Evolutionary conservation across 2,329 filamentous ascomycete genomes (phyloP).

Genomic region (Corynespora cassiicola): DNA sequence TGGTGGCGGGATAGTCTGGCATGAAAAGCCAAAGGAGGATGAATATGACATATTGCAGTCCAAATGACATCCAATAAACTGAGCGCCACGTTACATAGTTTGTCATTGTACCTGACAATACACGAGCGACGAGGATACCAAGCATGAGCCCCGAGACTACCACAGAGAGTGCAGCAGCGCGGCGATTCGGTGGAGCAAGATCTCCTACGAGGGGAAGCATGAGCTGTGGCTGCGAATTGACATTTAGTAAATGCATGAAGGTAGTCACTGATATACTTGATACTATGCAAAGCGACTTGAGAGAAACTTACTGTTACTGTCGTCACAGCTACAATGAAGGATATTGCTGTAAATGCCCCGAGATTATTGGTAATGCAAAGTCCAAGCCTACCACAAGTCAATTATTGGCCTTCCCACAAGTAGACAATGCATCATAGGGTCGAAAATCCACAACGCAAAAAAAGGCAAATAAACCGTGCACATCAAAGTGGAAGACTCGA

Average conservation of each 20-base stretch:
- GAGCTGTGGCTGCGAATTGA: slow-evolving; percentile 66
- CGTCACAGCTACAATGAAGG: slow-evolving; percentile 76
- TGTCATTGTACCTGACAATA: slow-evolving; percentile 77
- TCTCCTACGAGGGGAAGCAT: slow-evolving; percentile 85
- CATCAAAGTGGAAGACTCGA: too few relatives aligned
- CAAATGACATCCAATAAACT: slow-evolving; percentile 80
- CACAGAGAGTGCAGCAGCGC: slow-evolving; percentile 74
- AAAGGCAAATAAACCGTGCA: too few relatives aligned
- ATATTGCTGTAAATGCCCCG: slow-evolving; percentile 69
- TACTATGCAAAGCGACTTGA: too few relatives aligned
- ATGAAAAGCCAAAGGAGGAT: slow-evolving; percentile 72
- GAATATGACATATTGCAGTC: slow-evolving; percentile 72
- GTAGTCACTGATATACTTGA: too few relatives aligned
- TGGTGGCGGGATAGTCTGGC: slow-evolving; percentile 81
- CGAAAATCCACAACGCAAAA: too few relatives aligned
- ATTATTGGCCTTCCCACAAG: too few relatives aligned
- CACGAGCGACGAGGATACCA: slow-evolving; percentile 76
- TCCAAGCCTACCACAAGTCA: slow-evolving; percentile 75
- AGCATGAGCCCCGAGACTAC: slow-evolving; percentile 78
- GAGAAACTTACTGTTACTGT: too few relatives aligned
- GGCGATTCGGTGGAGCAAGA: slow-evolving; percentile 72
- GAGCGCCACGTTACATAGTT: slow-evolving; percentile 77
- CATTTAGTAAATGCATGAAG: too few relatives aligned
- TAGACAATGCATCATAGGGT: too few relatives aligned
- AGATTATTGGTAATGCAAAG: slow-evolving; percentile 74